Evolutionary conservation across 176 grass and related monocot species (phyloP), one percentile per base, ranked within the genome.

Genomic region (Rhynchospora breviuscula): DNA sequence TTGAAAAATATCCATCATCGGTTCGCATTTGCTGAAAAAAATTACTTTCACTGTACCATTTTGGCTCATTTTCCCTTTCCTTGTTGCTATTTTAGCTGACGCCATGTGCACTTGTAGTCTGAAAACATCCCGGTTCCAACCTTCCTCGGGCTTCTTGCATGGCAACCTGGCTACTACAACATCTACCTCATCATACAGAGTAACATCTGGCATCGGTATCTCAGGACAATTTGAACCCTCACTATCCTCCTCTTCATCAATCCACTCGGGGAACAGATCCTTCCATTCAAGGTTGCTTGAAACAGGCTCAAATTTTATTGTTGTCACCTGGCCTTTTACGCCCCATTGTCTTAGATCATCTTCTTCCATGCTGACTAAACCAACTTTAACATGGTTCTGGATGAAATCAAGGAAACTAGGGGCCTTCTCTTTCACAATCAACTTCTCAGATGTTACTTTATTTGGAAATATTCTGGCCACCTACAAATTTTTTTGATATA

Each of bases 211-310:
- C 92, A 93, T 91, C 8, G 96, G 93, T 51, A 99, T 75, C 84
- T 99, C 91, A 48, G 96, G 96, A 85, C 96, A 97, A 7, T 78
- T 83, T 1, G 94, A 79, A 3, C 91, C 89, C 81, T 93, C 80
- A 7, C 35, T 82, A 51, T 95, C 96, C 85, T 99, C 96, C 81
- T 99, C 96, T 88, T 99, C 96, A 83, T 99, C 96, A 82, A 99
- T 99, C 96, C 96, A 99, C 88, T 99, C 96, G 53, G 96, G 96
- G 85, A 92, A 99, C 19, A 99, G 79, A 88, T 99, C 91, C 69
- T 92, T 87, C 96, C 96, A 99, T 82, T 40, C 46, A 74, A 99
- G 89, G 67, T 85, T 78, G 23, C 62, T 85, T 0, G 93, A 89
- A 3, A 90, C 93, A 0, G 51, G 89, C 48, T 99, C 96, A 74